Base-by-base conservation (phyloP, 2,329 filamentous ascomycete species). In the Monosporascus ibericus region DNA sequence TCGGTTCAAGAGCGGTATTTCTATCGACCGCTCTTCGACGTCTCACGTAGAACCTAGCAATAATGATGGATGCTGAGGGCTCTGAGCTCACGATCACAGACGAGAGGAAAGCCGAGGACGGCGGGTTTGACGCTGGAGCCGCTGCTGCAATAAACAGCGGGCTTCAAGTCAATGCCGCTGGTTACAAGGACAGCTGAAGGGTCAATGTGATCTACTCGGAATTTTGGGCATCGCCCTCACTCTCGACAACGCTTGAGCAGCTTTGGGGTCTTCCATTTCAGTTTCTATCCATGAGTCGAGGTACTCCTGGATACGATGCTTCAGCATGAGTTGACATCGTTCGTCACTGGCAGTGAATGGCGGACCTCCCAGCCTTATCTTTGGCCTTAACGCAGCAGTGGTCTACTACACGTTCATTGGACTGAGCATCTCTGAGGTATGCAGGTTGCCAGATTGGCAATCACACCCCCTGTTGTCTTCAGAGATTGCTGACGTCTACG, bases 211-310 rank as follows among this genome's bases (percentile, higher is more conserved):
- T 37, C 69, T 86, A 8, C 59, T 84, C 47, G 79, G 77, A 48
- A 77, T 85, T 42, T 80, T 81, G 49, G 81, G 80, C 24, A 73
- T 82, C 46, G 82, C 80, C 0, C 67, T 86, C 48, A 85, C 81
- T 1, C 79, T 84, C 24, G 82, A 84, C 65, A 85, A 84, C 60
- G 82, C 82, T 18, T 87, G 82, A 82, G 76, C 82, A 50, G 80
- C 82, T 6, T 69, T 85, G 53, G 83, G 81, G 50, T 82, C 82
- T 14, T 83, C 81, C 50, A 75, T 86, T 39, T 77, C 76, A 5
- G 71, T 82, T 47, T 75, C 74, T 5, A 75, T 80, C 39, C 66
- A 71, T 75, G 66, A 62, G 72, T 49, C 1, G 57, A 34, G 6
- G 20, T 27, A 27, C 8, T 44, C 47, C 24, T 5, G 30, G 34